A percentile compares a stretch with the other conserved stretches of the same genome.
Conservation (phyloP, 129 eudicot genomes). For the Scalesia atractyloides region DNA sequence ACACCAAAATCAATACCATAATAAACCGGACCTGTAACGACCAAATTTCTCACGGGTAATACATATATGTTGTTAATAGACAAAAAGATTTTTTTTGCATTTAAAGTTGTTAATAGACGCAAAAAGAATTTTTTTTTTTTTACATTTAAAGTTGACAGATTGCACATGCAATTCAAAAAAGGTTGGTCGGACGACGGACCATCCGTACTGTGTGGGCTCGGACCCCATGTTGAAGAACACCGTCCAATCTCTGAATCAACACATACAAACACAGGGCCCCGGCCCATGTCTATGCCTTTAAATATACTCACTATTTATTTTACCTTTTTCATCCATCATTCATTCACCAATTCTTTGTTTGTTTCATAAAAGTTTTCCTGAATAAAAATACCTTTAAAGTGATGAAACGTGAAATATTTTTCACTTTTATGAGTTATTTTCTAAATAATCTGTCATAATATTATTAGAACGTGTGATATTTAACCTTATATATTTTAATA, state of each 20-base stretch:
- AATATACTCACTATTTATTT: not conserved
- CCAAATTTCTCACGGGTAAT: too few relatives aligned
- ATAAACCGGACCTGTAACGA: too few relatives aligned
- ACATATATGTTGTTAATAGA: not conserved
- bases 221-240: slow-evolving; percentile 32
- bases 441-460: too few relatives aligned
- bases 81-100: too few relatives aligned
- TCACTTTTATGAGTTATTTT: too few relatives aligned
- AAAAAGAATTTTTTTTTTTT: not conserved
- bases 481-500: too few relatives aligned
- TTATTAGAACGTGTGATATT: too few relatives aligned
- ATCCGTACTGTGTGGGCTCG: slow-evolving; percentile 33
- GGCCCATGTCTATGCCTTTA: not conserved
- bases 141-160: slow-evolving; percentile 7
- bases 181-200: not conserved
- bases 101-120: not conserved
- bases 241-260: slow-evolving; percentile 18
- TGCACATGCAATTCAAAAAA: slow-evolving; percentile 35
- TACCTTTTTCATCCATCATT: not conserved
- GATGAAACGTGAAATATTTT: too few relatives aligned
- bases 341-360: too few relatives aligned
- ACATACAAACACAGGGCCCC: not conserved
- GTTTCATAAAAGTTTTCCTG: too few relatives aligned
- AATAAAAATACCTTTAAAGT: too few relatives aligned
- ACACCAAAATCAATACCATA: too few relatives aligned